Evolutionary conservation across 352 stramenopile species (phyloP).

Genomic region (Bremia lactucae): DNA sequence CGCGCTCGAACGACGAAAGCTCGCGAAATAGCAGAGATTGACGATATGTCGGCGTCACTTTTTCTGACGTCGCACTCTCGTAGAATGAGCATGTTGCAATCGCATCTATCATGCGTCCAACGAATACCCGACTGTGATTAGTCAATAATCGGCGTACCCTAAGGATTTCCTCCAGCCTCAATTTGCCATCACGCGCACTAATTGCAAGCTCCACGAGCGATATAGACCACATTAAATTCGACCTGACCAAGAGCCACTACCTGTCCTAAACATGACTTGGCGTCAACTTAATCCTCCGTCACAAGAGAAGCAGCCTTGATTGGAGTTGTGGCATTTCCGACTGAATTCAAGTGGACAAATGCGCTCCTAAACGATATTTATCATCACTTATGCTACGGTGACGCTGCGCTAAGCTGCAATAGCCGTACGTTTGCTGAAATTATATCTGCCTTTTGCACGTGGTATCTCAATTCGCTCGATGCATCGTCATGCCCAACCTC

Average conservation of each 20-base stretch:
- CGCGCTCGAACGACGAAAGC: slow-evolving; percentile 51
- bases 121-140: too few relatives aligned
- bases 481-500: slow-evolving; percentile 98
- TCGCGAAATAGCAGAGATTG: slow-evolving; percentile 21
- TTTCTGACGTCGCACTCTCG: too few relatives aligned
- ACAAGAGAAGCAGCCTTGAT: slow-evolving; percentile 2
- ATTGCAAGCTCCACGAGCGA: too few relatives aligned
- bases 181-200: too few relatives aligned
- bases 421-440: too few relatives aligned
- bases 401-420: slow-evolving; percentile 68
- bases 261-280: too few relatives aligned
- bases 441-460: slow-evolving; percentile 73
- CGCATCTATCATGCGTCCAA: too few relatives aligned
- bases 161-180: too few relatives aligned
- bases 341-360: slow-evolving; percentile 28
- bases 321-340: slow-evolving; percentile 9
- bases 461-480: slow-evolving; percentile 72
- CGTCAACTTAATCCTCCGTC: slow-evolving; percentile 7
- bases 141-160: too few relatives aligned
- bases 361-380: slow-evolving; percentile 92
- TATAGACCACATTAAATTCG: too few relatives aligned
- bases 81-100: too few relatives aligned
- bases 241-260: too few relatives aligned
- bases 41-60: slow-evolving; percentile 78
- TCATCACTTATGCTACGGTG: slow-evolving; percentile 94